Conservation (phyloP, 495 filamentous ascomycete species). For the Penicillium psychrofluorescens region DNA sequence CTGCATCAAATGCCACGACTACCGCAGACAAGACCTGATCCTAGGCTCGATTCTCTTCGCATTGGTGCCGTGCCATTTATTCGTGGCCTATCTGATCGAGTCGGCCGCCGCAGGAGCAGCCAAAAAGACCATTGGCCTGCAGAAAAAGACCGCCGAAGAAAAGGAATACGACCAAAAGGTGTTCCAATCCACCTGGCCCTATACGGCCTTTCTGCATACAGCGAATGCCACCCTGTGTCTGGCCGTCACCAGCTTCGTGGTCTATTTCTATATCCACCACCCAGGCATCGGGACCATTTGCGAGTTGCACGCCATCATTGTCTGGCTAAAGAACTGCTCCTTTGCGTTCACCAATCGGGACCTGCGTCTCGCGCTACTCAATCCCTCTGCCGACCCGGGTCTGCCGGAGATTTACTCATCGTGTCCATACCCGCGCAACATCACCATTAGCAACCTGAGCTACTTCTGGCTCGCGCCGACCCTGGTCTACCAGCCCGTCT, state of each 20-base stretch:
- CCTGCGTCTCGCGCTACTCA: conserved; percentile 78
- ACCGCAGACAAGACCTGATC: conserved; percentile 67
- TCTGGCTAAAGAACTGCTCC: conserved; percentile 91
- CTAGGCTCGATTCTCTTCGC: conserved; percentile 71
- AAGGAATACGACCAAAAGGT: conserved; percentile 36
- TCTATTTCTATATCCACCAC: conserved; percentile 87
- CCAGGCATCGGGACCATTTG: conserved; percentile 87
- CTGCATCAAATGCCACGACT: conserved; percentile 85
- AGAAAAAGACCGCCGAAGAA: conserved; percentile 53
- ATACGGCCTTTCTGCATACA: conserved; percentile 69
- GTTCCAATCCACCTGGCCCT: conserved; percentile 68
- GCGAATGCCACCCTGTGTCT: conserved; percentile 80
- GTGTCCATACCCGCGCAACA: conserved; percentile 87
- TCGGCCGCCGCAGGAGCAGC: conserved; percentile 70
- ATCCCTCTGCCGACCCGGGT: conserved; percentile 48
- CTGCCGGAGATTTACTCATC: conserved; percentile 71
- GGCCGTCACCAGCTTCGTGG: conserved; percentile 68
- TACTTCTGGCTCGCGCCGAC: conserved; percentile 99
- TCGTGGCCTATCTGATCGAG: conserved; percentile 85
- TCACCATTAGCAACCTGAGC: conserved; percentile 73
- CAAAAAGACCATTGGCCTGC: conserved; percentile 52
- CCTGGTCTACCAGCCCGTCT: conserved; percentile 92
- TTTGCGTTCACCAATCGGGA: conserved; percentile 97
- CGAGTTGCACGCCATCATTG: conserved; percentile 87
- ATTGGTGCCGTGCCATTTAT: conserved; percentile 81